Base-by-base conservation (phyloP, 1,284 basidiomycete genomes). In the Cryptococcus sp. region DNA sequence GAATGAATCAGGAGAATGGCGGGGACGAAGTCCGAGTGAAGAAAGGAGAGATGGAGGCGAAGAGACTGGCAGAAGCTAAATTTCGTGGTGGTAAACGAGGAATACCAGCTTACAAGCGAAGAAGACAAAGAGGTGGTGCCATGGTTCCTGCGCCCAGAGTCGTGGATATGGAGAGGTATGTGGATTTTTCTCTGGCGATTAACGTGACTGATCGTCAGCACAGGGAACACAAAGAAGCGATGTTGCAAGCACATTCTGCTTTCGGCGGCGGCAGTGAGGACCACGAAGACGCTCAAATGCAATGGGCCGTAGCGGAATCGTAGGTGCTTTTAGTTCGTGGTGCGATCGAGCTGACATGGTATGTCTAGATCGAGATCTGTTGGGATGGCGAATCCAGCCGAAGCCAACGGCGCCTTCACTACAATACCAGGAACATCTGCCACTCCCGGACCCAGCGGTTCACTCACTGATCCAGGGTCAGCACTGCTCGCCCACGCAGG, bases 41-140 rank as follows among this genome's bases (percentile, higher is more conserved):
- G 25, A 63, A 61, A 37, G 64, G 65, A 1, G 74, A 69, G 17
- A 66, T 77, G 61, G 71, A 74, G 59, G 48, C 66, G 54, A 63
- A 68, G 61, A 59, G 65, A 16, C 26, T 58, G 43, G 56, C 57
- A 26, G 57, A 58, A 50, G 58, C 62, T 22, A 56, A 65, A 52
- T 51, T 63, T 52, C 39, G 67, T 53, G 58, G 63, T 47, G 50
- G 52, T 63, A 62, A 67, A 69, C 60, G 66, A 64, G 72, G 80
- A 83, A 46, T 61, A 80, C 85, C 47, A 75, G 84, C 62, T 81
- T 88, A 87, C 86, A 79, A 80, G 83, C 48, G 75, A 20, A 55
- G 75, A 19, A 58, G 75, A 43, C 44, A 67, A 41, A 58, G 75
- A 25, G 75, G 70, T 5, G 75, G 75, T 1, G 71, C 66, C 0